phyloP scores from a whole-genome alignment of 1,139 yeast genomes.

The Pichia sp. region DNA sequence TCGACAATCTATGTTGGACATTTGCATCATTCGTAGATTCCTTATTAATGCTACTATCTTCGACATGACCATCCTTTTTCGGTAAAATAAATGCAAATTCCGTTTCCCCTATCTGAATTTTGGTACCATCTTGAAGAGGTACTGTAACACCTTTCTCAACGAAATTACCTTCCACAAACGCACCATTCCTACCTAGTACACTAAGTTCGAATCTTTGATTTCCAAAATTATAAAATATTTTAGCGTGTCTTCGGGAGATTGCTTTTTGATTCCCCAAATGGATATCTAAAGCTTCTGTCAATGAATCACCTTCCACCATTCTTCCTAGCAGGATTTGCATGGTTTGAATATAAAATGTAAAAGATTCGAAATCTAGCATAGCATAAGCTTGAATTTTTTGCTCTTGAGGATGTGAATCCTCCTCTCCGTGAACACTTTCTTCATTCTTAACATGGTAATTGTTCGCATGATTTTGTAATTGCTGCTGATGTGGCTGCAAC shows the following conservation, averaged over 20 bases:
- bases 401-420: slow-evolving; percentile 2
- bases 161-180: slow-evolving; percentile 84
- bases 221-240: slow-evolving; percentile 90
- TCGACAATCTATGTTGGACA: neutral
- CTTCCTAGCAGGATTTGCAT: slow-evolving; percentile 89
- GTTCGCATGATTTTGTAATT: neutral
- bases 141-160: slow-evolving; percentile 87
- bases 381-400: slow-evolving; percentile 76
- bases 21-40: neutral
- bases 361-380: slow-evolving; percentile 82
- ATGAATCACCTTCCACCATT: slow-evolving; percentile 63
- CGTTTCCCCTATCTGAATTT: slow-evolving; percentile 88
- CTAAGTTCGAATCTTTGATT: slow-evolving; percentile 87
- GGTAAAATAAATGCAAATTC: slow-evolving; percentile 84
- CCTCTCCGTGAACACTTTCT: neutral
- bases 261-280: slow-evolving; percentile 89
- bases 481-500: neutral
- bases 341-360: slow-evolving; percentile 92
- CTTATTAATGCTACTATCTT: neutral
- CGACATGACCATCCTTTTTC: slow-evolving; percentile 23
- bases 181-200: slow-evolving; percentile 90
- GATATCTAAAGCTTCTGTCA: slow-evolving; percentile 66
- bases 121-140: slow-evolving; percentile 72
- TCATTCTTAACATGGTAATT: neutral
- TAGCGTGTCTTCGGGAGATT: slow-evolving; percentile 87